Evolutionary conservation across 164 flowering plant species (phyloP).

Genomic region (Cinnamomum chago): DNA sequence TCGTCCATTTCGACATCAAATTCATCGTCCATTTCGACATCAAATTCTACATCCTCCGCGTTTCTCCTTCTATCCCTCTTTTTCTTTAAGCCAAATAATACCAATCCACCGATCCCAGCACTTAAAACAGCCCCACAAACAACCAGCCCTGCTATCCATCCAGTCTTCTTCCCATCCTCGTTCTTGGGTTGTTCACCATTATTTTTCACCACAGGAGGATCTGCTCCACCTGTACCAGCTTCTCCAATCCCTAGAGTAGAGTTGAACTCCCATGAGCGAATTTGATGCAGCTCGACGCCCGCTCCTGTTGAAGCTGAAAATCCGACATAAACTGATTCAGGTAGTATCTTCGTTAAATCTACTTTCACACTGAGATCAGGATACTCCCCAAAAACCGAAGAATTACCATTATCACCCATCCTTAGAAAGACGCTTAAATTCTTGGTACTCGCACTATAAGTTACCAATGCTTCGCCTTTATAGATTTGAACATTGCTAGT

Average conservation of each 20-base stretch:
- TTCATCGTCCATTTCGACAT: constrained; percentile 16
- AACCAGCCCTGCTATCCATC: background rate
- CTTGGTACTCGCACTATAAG: constrained; percentile 27
- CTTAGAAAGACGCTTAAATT: constrained; percentile 16
- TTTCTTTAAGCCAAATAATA: background rate
- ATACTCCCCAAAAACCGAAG: background rate
- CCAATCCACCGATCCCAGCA: constrained; percentile 12
- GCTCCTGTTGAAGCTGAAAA: constrained; percentile 25
- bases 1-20: constrained; percentile 20
- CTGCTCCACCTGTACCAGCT: no score
- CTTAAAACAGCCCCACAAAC: background rate
- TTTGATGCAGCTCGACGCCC: constrained; percentile 18
- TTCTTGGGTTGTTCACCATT: no score
- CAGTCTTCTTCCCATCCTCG: background rate
- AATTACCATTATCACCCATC: background rate
- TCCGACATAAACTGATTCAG: constrained; percentile 20
- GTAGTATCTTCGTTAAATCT: constrained; percentile 21
- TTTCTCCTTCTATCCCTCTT: background rate
- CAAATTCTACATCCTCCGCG: background rate
- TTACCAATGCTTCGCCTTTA: constrained; percentile 14
- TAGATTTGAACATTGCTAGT: no score
- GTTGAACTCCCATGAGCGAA: constrained; percentile 20
- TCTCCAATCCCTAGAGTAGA: background rate
- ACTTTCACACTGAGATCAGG: constrained; percentile 15
- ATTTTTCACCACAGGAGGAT: no score